Evolutionary conservation across 2,329 filamentous ascomycete genomes (phyloP), one percentile per base, ranked within the genome.

Genomic region (Saccharata proteae): DNA sequence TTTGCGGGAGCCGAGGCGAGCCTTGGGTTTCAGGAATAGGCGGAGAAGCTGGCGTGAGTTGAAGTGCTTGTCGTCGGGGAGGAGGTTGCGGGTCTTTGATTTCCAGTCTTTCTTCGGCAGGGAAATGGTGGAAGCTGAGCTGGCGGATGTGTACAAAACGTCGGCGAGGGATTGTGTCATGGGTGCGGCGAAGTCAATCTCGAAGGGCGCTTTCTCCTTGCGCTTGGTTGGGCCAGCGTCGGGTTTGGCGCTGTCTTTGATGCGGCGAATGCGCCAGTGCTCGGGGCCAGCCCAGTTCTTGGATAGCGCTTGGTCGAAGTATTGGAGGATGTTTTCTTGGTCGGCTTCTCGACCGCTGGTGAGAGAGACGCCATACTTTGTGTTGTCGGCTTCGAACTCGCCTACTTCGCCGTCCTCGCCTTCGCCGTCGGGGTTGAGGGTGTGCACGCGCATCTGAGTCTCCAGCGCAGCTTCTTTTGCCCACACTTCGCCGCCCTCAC

Each of bases 281-380:
- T 96, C 90, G n/a, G 90, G 88, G 29, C 85, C 92, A 5, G 80
- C 79, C 88, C 90, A 98, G 48, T 94, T 94, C 68, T 93, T 96
- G 52, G 90, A 83, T 25, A 96, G 62, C 3, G 88, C 86, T 48
- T 93, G 84, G 54, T 98, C 90, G 50, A 98, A 98, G 61, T 96
- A 98, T 49, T 82, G 80, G n/a, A 98, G 69, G 36, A 98, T 93
- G 46, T 93, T 88, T 44, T 96, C 84, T 50, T 94, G 85, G 46
- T 83, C 82, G 30, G 68, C 67, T 33, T 74, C 74, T 30, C 71
- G 67, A 11, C 66, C 61, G 43, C 80, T 79, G 23, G 72, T 73
- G 62, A 93, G 74, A n/a, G 80, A 80, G 6, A 94, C 71, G 15
- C 78, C 68, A 49, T 84, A 94, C 40, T 82, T 72, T 34, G 76